Evolutionary conservation across 148 eudicot species (phyloP), one percentile per base, ranked within the genome.

Genomic region (Spergularia bocconei): DNA sequence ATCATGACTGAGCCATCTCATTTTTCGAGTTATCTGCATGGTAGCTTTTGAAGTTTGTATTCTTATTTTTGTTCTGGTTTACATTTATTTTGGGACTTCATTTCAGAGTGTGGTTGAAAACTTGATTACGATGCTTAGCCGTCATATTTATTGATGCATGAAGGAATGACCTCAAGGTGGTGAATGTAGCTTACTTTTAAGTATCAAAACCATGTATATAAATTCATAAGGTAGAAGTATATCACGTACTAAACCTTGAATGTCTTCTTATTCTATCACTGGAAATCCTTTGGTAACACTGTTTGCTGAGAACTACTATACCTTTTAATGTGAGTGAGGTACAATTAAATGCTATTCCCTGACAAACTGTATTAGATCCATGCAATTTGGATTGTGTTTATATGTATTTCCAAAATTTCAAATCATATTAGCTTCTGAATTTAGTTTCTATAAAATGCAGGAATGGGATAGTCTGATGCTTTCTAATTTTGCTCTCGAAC

Each of bases 391-490:
- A 8, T 7, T 13, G 7, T 5, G 48, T 6, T 0, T 44, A 12
- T 69, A 13, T n/a, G 6, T 67, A 23, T 69, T 52, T 25, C 12
- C 29, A 2, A 25, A 25, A 12, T 53, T 25, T 13, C 21, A 12
- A 20, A 63, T 25, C n/a, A 70, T 72, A 23, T 68, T 52, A 36
- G 72, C 79, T 67, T 72, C 66, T 77, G 25, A 69, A 36, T 53
- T 13, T 47, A 68, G 25, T n/a, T 63, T 17, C 56, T 47, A 50
- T 58, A 55, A 61, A 51, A 54, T 69, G 77, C 78, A 96, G 99
- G 98, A 92, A 83, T 96, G 99, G 97, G 99, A 96, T 89, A 86
- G 88, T 62, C 72, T 96, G 81, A 93, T 96, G 99, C 86, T 92
- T 17, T 92, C 98, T 64, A 89, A 91, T 85, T 92, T 89, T 83